Conservation (phyloP, 1,284 basidiomycete genomes). For the Ceraceosorus guamensis region DNA sequence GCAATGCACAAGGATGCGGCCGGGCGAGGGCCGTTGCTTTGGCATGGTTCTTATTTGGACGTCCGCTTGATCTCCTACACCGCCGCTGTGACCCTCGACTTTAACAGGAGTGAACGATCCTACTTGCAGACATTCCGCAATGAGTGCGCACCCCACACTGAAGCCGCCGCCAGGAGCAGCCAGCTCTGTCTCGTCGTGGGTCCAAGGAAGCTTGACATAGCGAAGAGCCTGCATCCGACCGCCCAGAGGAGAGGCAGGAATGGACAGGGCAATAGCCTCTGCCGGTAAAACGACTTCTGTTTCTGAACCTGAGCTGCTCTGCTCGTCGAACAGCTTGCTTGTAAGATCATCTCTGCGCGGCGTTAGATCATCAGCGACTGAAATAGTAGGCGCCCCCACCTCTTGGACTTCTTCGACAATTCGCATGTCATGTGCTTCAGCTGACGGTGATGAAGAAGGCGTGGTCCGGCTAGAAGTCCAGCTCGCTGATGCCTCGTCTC, state of each 20-base stretch:
- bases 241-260: constrained; percentile 15
- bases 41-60: background rate
- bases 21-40: background rate
- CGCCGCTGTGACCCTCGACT: background rate
- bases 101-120: constrained; percentile 50
- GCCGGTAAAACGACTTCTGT: constrained; percentile 27
- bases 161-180: constrained; percentile 29
- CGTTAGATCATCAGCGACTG: background rate
- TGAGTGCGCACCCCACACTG: constrained; percentile 31
- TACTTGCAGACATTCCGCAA: constrained; percentile 56
- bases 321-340: too few relatives aligned
- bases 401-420: too few relatives aligned
- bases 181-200: constrained; percentile 56
- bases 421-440: too few relatives aligned
- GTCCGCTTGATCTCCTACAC: background rate
- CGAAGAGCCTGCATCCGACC: constrained; percentile 17
- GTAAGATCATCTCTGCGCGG: too few relatives aligned
- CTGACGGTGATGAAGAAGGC: background rate
- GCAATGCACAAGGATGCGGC: constrained; percentile 39
- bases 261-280: constrained; percentile 22
- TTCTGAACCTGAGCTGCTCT: background rate
- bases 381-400: background rate
- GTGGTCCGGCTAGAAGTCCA: background rate
- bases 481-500: background rate
- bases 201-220: constrained; percentile 89